phyloP scores from a whole-genome alignment of 2,329 filamentous ascomycete species.

The Sclerotinia nivalis region DNA sequence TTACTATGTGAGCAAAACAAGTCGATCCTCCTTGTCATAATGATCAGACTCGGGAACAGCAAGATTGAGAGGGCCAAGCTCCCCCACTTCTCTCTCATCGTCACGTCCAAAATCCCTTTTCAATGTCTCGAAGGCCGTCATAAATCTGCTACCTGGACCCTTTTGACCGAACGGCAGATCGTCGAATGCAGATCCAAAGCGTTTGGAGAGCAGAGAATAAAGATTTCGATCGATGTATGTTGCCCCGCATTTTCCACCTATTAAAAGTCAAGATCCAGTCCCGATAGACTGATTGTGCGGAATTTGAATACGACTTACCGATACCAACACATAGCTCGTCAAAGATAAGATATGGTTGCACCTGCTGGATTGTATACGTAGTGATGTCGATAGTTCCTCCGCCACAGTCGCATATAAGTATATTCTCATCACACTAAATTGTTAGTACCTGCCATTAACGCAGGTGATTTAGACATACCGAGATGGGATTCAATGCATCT shows the following conservation, averaged over 20 bases:
- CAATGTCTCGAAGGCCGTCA: conserved; percentile 27
- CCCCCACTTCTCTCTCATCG: conserved; percentile 24
- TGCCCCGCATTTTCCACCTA: conserved; percentile 36
- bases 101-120: conserved; percentile 30
- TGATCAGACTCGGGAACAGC: conserved; percentile 27
- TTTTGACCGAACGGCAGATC: conserved; percentile 26
- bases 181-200: conserved; percentile 31
- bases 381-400: conserved; percentile 37
- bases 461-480: conserved; percentile 20
- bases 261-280: not conserved
- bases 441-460: not conserved
- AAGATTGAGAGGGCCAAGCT: conserved; percentile 29
- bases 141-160: conserved; percentile 33
- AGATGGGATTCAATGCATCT: conserved; percentile 26
- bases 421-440: conserved; percentile 28
- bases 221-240: conserved; percentile 37
- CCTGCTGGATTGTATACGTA: conserved; percentile 31
- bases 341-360: conserved; percentile 28
- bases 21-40: conserved; percentile 28
- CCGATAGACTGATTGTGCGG: not conserved
- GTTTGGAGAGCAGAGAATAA: conserved; percentile 28
- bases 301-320: not conserved
- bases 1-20: conserved; percentile 31
- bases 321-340: conserved; percentile 32
- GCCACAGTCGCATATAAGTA: conserved; percentile 36